Evolutionary conservation across 208 protist genomes (phyloP).

Genomic region (Leishmania major): DNA sequence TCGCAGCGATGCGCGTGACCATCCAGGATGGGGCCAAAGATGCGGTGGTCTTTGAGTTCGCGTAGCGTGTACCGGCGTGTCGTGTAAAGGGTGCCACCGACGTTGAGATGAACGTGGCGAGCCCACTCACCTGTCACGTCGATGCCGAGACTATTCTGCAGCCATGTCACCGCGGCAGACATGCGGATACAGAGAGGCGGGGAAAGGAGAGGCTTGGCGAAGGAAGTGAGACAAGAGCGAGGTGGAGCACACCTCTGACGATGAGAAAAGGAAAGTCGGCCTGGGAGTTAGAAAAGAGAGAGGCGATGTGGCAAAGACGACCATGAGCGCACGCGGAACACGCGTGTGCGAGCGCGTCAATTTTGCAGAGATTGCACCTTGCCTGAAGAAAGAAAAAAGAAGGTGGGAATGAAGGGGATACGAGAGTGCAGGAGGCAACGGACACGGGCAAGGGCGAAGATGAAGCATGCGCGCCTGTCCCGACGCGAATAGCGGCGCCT

Average conservation of each 20-base stretch:
- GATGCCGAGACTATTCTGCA: constrained; percentile 39
- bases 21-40: constrained; percentile 66
- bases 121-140: constrained; percentile 53
- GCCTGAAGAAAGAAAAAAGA: not conserved
- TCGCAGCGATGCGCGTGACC: constrained; percentile 40
- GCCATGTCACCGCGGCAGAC: constrained; percentile 28
- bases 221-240: not conserved
- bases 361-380: not conserved
- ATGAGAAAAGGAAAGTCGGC: not conserved
- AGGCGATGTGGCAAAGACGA: not conserved
- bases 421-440: not conserved
- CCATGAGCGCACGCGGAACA: not conserved
- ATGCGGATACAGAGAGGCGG: constrained; percentile 3
- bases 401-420: not conserved
- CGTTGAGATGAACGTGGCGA: constrained; percentile 57
- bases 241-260: not conserved
- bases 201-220: not conserved
- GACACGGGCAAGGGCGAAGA: not conserved
- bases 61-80: constrained; percentile 46
- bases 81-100: constrained; percentile 63
- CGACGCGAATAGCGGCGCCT: not conserved
- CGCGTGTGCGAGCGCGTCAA: too few relatives aligned
- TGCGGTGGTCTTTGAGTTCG: constrained; percentile 28
- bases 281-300: not conserved
- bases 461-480: not conserved